phyloP scores from a whole-genome alignment of 768 basidiomycete genomes.

The Collybia nuda region DNA sequence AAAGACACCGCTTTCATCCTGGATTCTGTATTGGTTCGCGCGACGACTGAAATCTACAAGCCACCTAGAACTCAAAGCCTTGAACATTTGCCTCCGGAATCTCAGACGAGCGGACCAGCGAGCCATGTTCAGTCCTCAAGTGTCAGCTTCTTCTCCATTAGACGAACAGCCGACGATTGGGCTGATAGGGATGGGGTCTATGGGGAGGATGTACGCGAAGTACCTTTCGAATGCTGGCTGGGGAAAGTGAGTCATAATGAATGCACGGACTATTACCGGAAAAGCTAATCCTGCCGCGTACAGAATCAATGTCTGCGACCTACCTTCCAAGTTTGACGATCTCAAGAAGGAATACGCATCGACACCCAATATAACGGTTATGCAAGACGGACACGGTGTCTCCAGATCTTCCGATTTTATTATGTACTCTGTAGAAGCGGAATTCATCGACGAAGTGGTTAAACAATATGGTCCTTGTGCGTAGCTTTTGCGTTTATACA shows the following conservation, averaged over 20 bases:
- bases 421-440: conserved; percentile 96
- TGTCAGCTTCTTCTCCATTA: conserved; percentile 27
- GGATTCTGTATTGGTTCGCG: too few species aligned
- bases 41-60: too few species aligned
- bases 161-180: conserved; percentile 74
- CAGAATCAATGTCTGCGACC: conserved; percentile 90
- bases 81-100: too few species aligned
- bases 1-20: too few species aligned
- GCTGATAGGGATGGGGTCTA: conserved; percentile 95
- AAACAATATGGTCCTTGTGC: conserved; percentile 85
- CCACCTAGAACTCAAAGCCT: too few species aligned
- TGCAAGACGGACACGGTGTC: conserved; percentile 81
- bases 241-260: conserved; percentile 56
- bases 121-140: conserved; percentile 20
- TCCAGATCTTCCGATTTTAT: conserved; percentile 90
- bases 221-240: conserved; percentile 77
- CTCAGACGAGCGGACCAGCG: too few species aligned
- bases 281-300: not conserved
- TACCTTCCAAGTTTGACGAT: conserved; percentile 67
- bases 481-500: conserved; percentile 24
- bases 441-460: conserved; percentile 79
- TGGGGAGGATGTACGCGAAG: conserved; percentile 93
- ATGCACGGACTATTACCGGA: not conserved
- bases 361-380: conserved; percentile 58
- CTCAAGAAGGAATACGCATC: conserved; percentile 55